Evolutionary conservation across 345 rosid genomes (phyloP).

Genomic region (Moricandia arvensis): DNA sequence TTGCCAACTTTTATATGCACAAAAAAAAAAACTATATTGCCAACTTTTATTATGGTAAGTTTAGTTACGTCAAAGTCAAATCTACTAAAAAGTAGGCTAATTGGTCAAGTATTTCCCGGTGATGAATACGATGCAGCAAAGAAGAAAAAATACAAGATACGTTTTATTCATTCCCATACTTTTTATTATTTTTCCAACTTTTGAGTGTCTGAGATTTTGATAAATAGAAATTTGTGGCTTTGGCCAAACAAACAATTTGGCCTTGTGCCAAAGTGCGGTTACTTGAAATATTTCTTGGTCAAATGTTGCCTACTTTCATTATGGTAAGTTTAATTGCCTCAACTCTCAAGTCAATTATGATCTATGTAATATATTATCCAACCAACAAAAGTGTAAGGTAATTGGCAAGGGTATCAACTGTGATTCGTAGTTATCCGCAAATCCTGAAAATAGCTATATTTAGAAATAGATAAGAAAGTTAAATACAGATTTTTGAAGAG

Average conservation of each 20-base stretch:
- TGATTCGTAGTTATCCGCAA: too few relatives aligned
- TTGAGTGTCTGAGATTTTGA: background rate
- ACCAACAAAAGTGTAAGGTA: too few relatives aligned
- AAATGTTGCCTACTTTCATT: background rate
- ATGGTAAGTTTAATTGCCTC: too few relatives aligned
- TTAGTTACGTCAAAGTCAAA: too few relatives aligned
- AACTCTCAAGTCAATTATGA: too few relatives aligned
- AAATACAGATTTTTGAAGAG: too few relatives aligned
- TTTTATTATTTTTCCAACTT: background rate
- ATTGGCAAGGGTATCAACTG: too few relatives aligned
- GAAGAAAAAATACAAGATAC: constrained; percentile 3
- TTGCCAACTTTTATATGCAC: background rate
- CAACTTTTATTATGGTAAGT: background rate
- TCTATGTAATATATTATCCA: too few relatives aligned
- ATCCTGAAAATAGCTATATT: too few relatives aligned
- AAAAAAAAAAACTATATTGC: too few relatives aligned
- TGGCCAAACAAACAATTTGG: background rate
- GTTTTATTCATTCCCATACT: background rate
- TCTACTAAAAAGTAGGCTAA: too few relatives aligned
- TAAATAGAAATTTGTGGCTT: background rate
- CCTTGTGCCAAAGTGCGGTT: background rate
- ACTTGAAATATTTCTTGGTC: constrained; percentile 13
- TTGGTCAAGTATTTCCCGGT: background rate
- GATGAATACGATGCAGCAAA: constrained; percentile 17
- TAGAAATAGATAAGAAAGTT: too few relatives aligned